A percentile compares a stretch with the other conserved stretches of the same genome.
Conservation (phyloP, 495 filamentous ascomycete genomes). For the Talaromyces thailandensis region DNA sequence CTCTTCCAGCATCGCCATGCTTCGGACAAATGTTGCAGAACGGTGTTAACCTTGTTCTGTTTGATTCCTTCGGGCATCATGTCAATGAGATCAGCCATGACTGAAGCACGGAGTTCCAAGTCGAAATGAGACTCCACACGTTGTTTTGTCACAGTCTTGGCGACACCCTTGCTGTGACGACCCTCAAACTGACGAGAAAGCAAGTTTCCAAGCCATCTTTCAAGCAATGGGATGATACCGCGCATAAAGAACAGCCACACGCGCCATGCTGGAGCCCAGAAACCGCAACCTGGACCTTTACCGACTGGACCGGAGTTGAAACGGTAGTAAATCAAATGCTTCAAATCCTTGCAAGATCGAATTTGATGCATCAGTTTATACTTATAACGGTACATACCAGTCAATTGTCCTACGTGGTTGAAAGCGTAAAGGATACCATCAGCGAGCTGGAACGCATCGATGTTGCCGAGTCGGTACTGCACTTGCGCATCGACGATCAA, state of each 20-base stretch:
- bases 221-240: conserved; percentile 92
- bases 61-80: conserved; percentile 99
- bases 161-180: conserved; percentile 97
- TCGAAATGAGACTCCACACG: conserved; percentile 99
- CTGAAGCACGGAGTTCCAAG: conserved; percentile 91
- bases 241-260: conserved; percentile 99
- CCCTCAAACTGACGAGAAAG: conserved; percentile 97
- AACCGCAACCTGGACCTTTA: conserved; percentile 96
- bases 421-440: conserved; percentile 98
- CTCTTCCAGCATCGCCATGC: conserved; percentile 99
- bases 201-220: conserved; percentile 96
- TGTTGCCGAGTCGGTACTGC: conserved; percentile 95
- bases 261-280: conserved; percentile 98
- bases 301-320: conserved; percentile 98
- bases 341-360: conserved; percentile 96
- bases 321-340: conserved; percentile 98
- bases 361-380: conserved; percentile 99
- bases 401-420: conserved; percentile 98
- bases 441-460: conserved; percentile 97
- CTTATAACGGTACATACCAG: conserved; percentile 99
- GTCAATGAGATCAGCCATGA: conserved; percentile 98
- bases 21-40: conserved; percentile 93
- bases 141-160: conserved; percentile 98
- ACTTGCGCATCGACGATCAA: conserved; percentile 98
- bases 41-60: conserved; percentile 98